A percentile compares a stretch with the other conserved stretches of the same genome.
phyloP scores from a whole-genome alignment of 2,329 filamentous ascomycete genomes.

The Elsinoe arachidis region DNA sequence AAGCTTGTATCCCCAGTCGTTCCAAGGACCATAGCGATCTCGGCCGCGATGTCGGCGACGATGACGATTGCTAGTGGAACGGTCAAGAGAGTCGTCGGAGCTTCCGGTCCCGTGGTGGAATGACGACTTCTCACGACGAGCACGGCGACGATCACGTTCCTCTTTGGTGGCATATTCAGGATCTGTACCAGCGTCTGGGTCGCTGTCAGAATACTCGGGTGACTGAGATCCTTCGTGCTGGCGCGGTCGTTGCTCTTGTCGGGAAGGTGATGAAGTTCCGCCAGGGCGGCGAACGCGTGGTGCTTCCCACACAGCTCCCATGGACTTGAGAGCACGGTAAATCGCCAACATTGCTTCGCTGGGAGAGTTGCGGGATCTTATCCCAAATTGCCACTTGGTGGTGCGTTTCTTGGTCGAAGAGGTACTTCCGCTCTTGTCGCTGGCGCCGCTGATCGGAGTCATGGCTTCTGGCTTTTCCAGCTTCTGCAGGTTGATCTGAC shows the following conservation, averaged over 20 bases:
- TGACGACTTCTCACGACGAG: constrained; percentile 1
- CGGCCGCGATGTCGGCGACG: constrained; percentile 28
- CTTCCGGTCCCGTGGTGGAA: constrained; percentile 14
- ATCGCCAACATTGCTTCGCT: constrained; percentile 93
- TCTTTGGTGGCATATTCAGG: constrained; percentile 30
- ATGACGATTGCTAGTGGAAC: constrained; percentile 15
- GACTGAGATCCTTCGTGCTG: constrained; percentile 22
- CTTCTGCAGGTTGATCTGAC: constrained; percentile 20
- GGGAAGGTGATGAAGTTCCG: constrained; percentile 32
- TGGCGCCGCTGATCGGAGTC: constrained; percentile 41
- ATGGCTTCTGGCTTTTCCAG: constrained; percentile 43
- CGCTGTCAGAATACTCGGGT: constrained; percentile 31
- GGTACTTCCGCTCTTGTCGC: constrained; percentile 39
- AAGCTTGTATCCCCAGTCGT: constrained; percentile 64
- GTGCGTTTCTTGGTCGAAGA: constrained; percentile 54
- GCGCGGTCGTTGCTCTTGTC: constrained; percentile 24
- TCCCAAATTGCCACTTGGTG: constrained; percentile 96
- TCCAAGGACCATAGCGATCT: constrained; percentile 37
- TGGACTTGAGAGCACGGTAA: constrained; percentile 79
- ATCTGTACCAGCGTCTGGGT: constrained; percentile 30
- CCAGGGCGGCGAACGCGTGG: constrained; percentile 34
- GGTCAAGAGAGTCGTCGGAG: constrained; percentile 16
- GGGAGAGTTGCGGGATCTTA: constrained; percentile 85
- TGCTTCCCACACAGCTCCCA: constrained; percentile 80
- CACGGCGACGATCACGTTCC: constrained; percentile 27